phyloP scores from a whole-genome alignment of 2,329 filamentous ascomycete genomes.

The Cryphonectria parasitica region DNA sequence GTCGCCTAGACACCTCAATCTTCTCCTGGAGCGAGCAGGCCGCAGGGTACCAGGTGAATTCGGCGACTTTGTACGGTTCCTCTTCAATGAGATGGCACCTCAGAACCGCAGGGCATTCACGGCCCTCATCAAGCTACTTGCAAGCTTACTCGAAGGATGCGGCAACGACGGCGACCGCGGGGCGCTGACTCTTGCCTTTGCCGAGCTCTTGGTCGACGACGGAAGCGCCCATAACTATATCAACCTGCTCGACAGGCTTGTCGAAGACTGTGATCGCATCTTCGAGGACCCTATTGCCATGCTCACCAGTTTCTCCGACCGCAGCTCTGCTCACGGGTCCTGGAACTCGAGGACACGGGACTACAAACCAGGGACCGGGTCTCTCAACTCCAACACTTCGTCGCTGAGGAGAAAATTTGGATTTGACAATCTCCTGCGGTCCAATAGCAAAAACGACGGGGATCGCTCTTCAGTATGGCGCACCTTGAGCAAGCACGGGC shows the following conservation, averaged over 20 bases:
- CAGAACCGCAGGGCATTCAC: constrained; percentile 79
- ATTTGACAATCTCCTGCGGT: constrained; percentile 73
- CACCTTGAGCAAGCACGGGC: constrained; percentile 81
- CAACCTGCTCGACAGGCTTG: constrained; percentile 83
- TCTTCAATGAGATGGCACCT: constrained; percentile 69
- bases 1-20: constrained; percentile 69
- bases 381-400: constrained; percentile 82
- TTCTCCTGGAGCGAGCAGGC: constrained; percentile 70
- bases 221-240: constrained; percentile 82
- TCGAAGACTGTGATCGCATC: constrained; percentile 87
- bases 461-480: constrained; percentile 82
- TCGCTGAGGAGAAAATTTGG: constrained; percentile 85
- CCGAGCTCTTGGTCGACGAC: constrained; percentile 80
- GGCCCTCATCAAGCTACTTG: constrained; percentile 81
- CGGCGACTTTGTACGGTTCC: constrained; percentile 67
- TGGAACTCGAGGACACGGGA: constrained; percentile 62
- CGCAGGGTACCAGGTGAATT: constrained; percentile 74
- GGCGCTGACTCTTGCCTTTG: constrained; percentile 84
- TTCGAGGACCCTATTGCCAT: constrained; percentile 66
- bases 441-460: constrained; percentile 74
- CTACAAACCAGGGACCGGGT: constrained; percentile 69
- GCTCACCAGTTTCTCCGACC: constrained; percentile 46
- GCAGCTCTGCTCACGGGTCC: constrained; percentile 57
- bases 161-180: constrained; percentile 90
- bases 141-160: constrained; percentile 86